phyloP scores from a whole-genome alignment of 1,284 basidiomycete species.

The Tylopilus sp. region DNA sequence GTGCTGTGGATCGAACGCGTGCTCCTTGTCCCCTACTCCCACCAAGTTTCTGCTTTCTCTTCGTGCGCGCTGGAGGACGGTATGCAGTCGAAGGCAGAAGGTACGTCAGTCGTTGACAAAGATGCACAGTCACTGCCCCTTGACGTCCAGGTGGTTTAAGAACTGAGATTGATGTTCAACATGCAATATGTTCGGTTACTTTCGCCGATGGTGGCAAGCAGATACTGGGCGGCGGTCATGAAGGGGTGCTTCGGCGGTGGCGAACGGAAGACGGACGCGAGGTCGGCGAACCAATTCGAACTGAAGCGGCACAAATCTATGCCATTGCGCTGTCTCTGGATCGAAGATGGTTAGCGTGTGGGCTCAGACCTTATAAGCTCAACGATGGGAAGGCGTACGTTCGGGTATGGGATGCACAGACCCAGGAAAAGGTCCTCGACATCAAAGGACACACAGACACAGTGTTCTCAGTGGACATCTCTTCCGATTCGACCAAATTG shows the following conservation, averaged over 20 bases:
- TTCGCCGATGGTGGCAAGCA: background rate
- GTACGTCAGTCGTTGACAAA: background rate
- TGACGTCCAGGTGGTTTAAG: background rate
- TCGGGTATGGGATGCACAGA: too few species aligned
- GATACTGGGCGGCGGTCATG: background rate
- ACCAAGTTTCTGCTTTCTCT: too few species aligned
- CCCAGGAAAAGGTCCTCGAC: too few species aligned
- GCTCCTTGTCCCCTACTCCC: too few species aligned
- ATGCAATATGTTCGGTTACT: background rate
- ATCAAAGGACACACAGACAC: too few species aligned
- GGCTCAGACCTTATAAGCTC: background rate
- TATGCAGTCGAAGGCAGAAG: background rate
- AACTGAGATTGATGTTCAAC: background rate
- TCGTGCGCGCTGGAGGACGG: too few species aligned
- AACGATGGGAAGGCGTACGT: too few species aligned
- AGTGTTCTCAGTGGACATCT: too few species aligned
- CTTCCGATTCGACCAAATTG: too few species aligned
- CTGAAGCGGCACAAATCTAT: background rate
- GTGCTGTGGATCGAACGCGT: too few species aligned
- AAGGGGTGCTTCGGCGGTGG: constrained; percentile 1
- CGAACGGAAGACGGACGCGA: background rate
- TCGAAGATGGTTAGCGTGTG: background rate
- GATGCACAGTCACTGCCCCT: too few species aligned
- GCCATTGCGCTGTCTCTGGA: background rate
- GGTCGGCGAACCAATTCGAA: background rate